Evolutionary conservation across 306 rosid genomes (phyloP).

Genomic region (Myrica gale): DNA sequence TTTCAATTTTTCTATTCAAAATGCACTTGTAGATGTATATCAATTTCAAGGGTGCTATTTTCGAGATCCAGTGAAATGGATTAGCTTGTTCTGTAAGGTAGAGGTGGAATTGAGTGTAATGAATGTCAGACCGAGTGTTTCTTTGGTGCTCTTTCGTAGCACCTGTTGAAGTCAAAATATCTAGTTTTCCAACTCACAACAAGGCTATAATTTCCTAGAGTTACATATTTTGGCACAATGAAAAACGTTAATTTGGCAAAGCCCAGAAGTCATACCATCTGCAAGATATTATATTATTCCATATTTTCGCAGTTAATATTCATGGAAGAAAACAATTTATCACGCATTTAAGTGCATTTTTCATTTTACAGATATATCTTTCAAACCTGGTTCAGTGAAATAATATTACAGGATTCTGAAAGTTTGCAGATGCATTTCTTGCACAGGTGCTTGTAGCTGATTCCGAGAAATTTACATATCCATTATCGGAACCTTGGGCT

Average conservation of each 20-base stretch:
- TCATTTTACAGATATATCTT: not conserved
- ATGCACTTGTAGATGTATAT: not conserved
- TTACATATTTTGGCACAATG: not conserved
- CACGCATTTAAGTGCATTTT: not conserved
- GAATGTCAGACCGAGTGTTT: not conserved
- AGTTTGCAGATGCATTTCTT: slow-evolving; percentile 26
- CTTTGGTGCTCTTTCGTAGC: not conserved
- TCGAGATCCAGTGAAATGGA: not conserved
- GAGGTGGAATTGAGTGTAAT: not conserved
- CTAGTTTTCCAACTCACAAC: not conserved
- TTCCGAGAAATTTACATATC: slow-evolving; percentile 59
- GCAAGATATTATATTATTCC: not conserved
- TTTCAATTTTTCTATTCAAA: not conserved
- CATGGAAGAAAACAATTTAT: not conserved
- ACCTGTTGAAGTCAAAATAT: not conserved
- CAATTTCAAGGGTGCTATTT: not conserved
- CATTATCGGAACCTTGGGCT: slow-evolving; percentile 89
- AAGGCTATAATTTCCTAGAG: not conserved
- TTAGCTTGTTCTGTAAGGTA: not conserved
- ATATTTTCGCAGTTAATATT: not conserved
- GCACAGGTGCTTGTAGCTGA: slow-evolving; percentile 83
- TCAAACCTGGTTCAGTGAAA: not conserved
- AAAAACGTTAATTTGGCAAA: not conserved
- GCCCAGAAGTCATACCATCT: not conserved
- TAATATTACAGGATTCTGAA: slow-evolving; percentile 14